Evolutionary conservation across 306 rosid species (phyloP), one percentile per base, ranked within the genome.

Genomic region (Parietaria judaica): DNA sequence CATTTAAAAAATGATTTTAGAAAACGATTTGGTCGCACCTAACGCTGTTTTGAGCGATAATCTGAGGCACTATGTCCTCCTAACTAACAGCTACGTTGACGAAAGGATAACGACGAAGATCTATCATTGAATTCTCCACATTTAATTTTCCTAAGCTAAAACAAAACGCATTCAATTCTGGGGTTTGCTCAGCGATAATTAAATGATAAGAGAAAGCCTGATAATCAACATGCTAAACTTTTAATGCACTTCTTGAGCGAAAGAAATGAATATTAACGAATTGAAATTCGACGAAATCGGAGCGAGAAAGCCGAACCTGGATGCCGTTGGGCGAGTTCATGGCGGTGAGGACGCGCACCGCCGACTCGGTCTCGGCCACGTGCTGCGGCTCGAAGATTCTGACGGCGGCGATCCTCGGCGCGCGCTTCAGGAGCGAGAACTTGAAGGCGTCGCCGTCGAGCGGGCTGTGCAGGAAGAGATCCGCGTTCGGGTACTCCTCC

Each of bases 281-380:
- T n/a, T 17, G 3, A 11, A 11, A 49, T 49, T 49, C 1, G 10
- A n/a, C 45, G n/a, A n/a, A 49, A 49, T 49, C 15, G 9, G 0
- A 47, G 37, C 11, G 36, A 12, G 36, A 10, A 56, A 15, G 44
- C 36, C 1, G 0, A 66, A 84, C 98, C 98, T 92, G 98, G 76
- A 88, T 75, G 59, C 95, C 98, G 75, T 82, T 92, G 1, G 98
- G 98, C 49, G 96, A 88, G 76, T 82, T 76, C 3, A 45, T 61
- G 6, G 96, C 80, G 10, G 92, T 79, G 17, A 92, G 86, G 16
- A 88, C 90, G 54, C 94, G 84, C 60, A 67, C 61, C 66, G 72
- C 74, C 0, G 86, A 61, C 67, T 92, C 94, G 12, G 85, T 88
- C 67, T 78, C 88, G 49, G 77, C 74, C 52, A 92, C 58, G 17